Base-by-base conservation (phyloP, 1,284 basidiomycete genomes). In the Leccinum angustisporum region DNA sequence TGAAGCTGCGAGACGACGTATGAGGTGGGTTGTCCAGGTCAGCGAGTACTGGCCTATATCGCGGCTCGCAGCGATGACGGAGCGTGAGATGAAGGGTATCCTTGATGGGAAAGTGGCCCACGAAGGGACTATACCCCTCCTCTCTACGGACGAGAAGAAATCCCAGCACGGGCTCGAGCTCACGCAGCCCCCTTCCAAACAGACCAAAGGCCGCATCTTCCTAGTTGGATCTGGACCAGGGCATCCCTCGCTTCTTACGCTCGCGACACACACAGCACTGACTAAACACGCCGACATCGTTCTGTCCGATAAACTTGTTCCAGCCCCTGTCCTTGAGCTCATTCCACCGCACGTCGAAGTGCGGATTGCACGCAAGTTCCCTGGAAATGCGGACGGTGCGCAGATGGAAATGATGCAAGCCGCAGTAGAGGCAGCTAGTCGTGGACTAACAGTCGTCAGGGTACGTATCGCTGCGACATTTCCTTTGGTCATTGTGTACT, bases 301-400 rank as follows among this genome's bases (percentile, higher is more conserved):
- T 21, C 84, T 98, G 5, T 93, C 94, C 9, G 97, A 98, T 80
- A 99, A 99, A 73, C 90, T 99, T n/a, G 97, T 98, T 1, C 97
- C 97, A 0, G 83, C 90, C 7, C 87, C 90, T 13, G 92, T 98
- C 16, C 87, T 99, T 31, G 86, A 84, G 0, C 81, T 98, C n/a
- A 93, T 98, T 57, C 96, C 96, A 0, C 77, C 82, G 5, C 83
- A 77, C 34, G 84, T 89, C 2, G 80, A 87, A 63, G 80, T 92
- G 21, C 85, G 90, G 8, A 97, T 98, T 65, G 97, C 97, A 14
- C 90, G 91, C 67, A 99, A 99, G 75, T 98, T 97, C 79, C 97
- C 97, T 0, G 97, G 97, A 0, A 98, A 98, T 71, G 94, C 95
- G 1, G 97, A 98, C 59, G 90, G 91, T 21, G 95, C 95, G 1